Conservation (phyloP, 2,329 filamentous ascomycete species). For the Chaetomium sp. region DNA sequence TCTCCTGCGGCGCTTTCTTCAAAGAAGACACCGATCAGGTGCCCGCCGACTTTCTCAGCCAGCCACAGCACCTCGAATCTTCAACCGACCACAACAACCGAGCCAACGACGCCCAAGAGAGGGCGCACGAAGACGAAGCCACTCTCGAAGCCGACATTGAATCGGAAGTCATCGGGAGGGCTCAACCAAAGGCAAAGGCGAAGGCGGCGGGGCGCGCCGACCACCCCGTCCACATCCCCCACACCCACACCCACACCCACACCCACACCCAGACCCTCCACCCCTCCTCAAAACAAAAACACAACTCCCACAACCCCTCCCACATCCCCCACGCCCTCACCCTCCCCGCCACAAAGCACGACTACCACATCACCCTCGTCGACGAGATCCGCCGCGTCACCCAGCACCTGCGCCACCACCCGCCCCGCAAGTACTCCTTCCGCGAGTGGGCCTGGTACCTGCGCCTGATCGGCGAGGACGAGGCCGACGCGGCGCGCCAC, state of each 20-base stretch:
- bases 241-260: not conserved
- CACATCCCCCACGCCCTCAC: slow-evolving; percentile 11
- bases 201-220: no score
- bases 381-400: slow-evolving; percentile 70
- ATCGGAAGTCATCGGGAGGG: slow-evolving; percentile 22
- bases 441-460: slow-evolving; percentile 88
- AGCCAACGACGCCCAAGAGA: slow-evolving; percentile 38
- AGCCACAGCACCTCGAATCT: slow-evolving; percentile 36
- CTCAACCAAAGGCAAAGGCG: not conserved
- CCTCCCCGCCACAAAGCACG: slow-evolving; percentile 28
- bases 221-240: not conserved
- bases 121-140: no score
- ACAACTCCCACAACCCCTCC: not conserved
- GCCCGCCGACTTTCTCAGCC: slow-evolving; percentile 48
- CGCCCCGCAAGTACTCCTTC: slow-evolving; percentile 70
- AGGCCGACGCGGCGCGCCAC: slow-evolving; percentile 54
- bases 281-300: no score
- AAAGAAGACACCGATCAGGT: slow-evolving; percentile 42
- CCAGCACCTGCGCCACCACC: slow-evolving; percentile 60
- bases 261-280: not conserved
- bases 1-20: slow-evolving; percentile 51
- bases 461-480: slow-evolving; percentile 70
- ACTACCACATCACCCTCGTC: slow-evolving; percentile 68
- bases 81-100: slow-evolving; percentile 28
- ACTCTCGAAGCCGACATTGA: slow-evolving; percentile 26